Conservation (phyloP, 208 protist genomes). For the Dictyostelium gargantuum region DNA sequence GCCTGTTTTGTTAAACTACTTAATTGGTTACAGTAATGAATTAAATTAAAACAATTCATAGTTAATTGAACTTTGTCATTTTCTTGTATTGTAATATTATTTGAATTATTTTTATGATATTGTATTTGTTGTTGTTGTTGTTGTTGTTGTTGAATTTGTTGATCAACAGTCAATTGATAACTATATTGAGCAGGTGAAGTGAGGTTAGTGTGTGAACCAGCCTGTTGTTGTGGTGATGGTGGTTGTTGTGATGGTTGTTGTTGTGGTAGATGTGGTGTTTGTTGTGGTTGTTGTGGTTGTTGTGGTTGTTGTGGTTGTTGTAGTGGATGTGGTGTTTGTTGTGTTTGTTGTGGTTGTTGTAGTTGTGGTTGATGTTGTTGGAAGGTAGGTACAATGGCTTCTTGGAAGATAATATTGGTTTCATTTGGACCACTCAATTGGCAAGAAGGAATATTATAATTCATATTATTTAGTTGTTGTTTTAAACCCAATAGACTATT, state of each 20-base stretch:
- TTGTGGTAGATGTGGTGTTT: neutral
- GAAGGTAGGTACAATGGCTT: neutral
- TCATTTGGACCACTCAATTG: too few relatives aligned
- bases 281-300: too few relatives aligned
- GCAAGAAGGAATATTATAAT: neutral
- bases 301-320: too few relatives aligned
- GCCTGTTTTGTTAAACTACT: neutral
- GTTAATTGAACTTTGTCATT: neutral
- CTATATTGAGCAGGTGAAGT: too few relatives aligned
- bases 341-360: too few relatives aligned
- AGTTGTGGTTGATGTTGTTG: too few relatives aligned
- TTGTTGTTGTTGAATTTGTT: too few relatives aligned
- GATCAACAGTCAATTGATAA: too few relatives aligned
- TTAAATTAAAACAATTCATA: constrained; percentile 25
- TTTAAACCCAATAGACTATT: neutral
- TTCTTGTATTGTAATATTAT: neutral
- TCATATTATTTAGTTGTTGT: neutral
- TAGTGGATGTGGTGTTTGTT: too few relatives aligned
- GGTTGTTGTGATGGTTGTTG: neutral
- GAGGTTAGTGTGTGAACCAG: too few relatives aligned
- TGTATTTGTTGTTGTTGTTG: neutral
- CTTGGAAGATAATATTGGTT: too few relatives aligned
- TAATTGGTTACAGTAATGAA: constrained; percentile 8
- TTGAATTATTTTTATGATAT: neutral
- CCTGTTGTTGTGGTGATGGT: neutral